Evolutionary conservation across 2,329 filamentous ascomycete genomes (phyloP).

Genomic region (Fusarium sp.): DNA sequence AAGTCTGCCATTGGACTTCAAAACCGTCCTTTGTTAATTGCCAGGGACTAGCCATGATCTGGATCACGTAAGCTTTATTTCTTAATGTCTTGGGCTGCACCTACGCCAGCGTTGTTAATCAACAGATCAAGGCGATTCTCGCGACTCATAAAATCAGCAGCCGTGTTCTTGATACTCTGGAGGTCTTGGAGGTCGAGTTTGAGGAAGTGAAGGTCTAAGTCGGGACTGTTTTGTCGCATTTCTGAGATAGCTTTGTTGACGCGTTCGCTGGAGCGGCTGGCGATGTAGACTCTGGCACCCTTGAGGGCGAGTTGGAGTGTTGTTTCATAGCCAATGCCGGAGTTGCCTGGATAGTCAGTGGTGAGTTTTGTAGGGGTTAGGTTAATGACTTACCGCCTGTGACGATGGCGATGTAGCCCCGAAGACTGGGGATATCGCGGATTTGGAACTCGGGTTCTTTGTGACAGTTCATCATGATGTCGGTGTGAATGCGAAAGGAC

Average conservation of each 20-base stretch:
- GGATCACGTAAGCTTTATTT: constrained; percentile 20
- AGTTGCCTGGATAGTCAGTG: constrained; percentile 9
- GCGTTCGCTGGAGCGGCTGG: constrained; percentile 30
- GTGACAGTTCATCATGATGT: constrained; percentile 14
- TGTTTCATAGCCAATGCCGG: constrained; percentile 39
- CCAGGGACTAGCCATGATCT: constrained; percentile 38
- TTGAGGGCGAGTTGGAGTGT: constrained; percentile 31
- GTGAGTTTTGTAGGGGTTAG: accelerated
- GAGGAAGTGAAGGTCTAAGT: constrained; percentile 36
- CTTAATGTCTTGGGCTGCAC: not conserved
- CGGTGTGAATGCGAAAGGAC: accelerated
- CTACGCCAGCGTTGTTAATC: constrained; percentile 43
- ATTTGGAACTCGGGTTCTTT: constrained; percentile 21
- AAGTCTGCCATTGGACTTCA: constrained; percentile 38
- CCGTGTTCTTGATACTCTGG: constrained; percentile 28
- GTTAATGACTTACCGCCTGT: constrained; percentile 28
- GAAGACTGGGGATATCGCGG: constrained; percentile 33
- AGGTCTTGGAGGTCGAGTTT: constrained; percentile 38
- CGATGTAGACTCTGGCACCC: constrained; percentile 36
- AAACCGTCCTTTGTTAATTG: constrained; percentile 34
- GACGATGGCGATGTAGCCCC: constrained; percentile 35
- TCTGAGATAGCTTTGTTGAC: constrained; percentile 35
- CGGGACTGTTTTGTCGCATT: constrained; percentile 11
- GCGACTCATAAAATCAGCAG: constrained; percentile 18
- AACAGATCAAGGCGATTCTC: constrained; percentile 35